A percentile compares a stretch with the other conserved stretches of the same genome.
Evolutionary conservation across 805 yeast species (phyloP).

Genomic region (Pichia manshurica): DNA sequence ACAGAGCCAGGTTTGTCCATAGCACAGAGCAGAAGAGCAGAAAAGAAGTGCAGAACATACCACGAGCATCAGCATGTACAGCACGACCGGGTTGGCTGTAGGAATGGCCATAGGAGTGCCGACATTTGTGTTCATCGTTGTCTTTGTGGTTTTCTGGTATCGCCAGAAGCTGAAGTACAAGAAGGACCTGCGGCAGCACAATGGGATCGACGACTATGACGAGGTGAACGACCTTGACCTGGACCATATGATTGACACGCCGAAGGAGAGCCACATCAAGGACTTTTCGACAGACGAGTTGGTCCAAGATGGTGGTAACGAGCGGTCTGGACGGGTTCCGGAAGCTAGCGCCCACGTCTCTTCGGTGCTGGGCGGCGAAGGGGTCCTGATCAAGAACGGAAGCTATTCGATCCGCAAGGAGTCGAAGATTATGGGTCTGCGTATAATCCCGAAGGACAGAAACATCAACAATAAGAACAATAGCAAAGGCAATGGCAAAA

Average conservation of each 20-base stretch:
- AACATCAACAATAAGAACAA: no score
- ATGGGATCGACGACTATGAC: conserved; percentile 31
- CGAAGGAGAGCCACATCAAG: not conserved
- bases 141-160: conserved; percentile 33
- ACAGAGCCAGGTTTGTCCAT: no score
- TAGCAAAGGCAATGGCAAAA: no score
- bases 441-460: conserved; percentile 12
- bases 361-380: not conserved
- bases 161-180: conserved; percentile 34
- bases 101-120: conserved; percentile 54
- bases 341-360: not conserved
- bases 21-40: no score
- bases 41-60: no score
- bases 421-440: conserved; percentile 26
- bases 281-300: conserved; percentile 4
- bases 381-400: conserved; percentile 7
- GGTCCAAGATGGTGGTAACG: not conserved
- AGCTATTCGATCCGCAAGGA: conserved; percentile 18
- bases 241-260: conserved; percentile 25
- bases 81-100: conserved; percentile 35
- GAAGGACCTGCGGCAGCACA: conserved; percentile 33
- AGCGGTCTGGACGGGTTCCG: not conserved
- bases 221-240: conserved; percentile 34
- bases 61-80: conserved; percentile 7
- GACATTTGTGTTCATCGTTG: conserved; percentile 32